These are phyloP conservation scores for Umbilicaria muhlenbergii DNA, from an alignment of 495 filamentous ascomycete species.

Conservation along the genomic window DNA sequence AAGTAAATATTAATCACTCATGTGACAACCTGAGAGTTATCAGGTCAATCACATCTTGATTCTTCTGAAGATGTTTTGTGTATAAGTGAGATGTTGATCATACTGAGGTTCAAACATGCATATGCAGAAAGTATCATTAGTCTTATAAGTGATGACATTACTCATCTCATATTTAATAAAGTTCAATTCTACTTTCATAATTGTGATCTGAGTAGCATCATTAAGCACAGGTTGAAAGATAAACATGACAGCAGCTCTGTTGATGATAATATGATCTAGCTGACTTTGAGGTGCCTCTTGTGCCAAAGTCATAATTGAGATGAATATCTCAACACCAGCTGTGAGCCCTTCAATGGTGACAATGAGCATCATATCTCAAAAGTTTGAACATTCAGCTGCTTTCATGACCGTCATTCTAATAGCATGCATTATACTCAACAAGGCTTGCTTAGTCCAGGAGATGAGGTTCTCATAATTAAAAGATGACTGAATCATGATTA, in stretches of 20 bases:
- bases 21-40: neutral
- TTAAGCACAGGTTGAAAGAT: constrained; percentile 3
- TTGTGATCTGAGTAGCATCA: constrained; percentile 1
- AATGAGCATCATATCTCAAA: neutral
- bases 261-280: neutral
- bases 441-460: too few relatives aligned
- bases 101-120: constrained; percentile 1
- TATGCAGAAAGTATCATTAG: constrained; percentile 2
- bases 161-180: constrained; percentile 1
- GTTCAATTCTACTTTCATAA: constrained; percentile 3
- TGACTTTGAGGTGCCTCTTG: constrained; percentile 2
- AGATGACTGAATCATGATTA: constrained; percentile 1
- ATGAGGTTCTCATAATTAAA: neutral
- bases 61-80: constrained; percentile 2
- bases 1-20: neutral
- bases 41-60: constrained; percentile 1
- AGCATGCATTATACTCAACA: too few relatives aligned
- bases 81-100: constrained; percentile 4
- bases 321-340: neutral
- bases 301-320: constrained; percentile 1
- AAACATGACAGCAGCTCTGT: constrained; percentile 1
- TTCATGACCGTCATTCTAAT: too few relatives aligned
- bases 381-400: too few relatives aligned
- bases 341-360: neutral
- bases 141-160: constrained; percentile 1